phyloP scores from a whole-genome alignment of 78 protist species.

The Protostelium mycophagum region DNA sequence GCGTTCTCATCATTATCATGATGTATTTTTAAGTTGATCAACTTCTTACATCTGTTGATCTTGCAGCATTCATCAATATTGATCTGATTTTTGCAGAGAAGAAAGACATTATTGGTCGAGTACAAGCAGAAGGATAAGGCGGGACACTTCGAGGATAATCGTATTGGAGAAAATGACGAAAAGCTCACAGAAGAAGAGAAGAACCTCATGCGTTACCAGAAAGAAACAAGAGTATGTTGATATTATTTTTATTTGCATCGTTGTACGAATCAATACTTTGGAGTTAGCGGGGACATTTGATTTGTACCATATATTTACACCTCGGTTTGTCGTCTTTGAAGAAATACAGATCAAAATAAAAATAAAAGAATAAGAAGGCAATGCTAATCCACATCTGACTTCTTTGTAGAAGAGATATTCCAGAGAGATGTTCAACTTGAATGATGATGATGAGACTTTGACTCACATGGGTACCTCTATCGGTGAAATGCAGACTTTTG shows the following conservation, averaged over 20 bases:
- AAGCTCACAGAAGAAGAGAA: constrained; percentile 52
- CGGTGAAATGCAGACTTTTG: constrained; percentile 22
- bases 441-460: constrained; percentile 26
- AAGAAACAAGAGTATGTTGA: constrained; percentile 28
- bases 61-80: neutral
- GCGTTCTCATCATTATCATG: neutral
- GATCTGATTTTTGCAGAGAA: constrained; percentile 11
- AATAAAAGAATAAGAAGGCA: no score
- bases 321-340: no score
- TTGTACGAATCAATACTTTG: no score
- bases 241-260: no score
- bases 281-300: no score
- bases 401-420: no score
- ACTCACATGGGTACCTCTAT: constrained; percentile 28
- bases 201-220: constrained; percentile 42
- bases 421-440: constrained; percentile 18
- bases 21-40: neutral
- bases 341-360: no score
- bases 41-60: neutral
- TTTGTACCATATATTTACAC: no score
- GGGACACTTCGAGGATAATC: constrained; percentile 29
- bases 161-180: constrained; percentile 42
- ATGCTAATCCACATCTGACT: no score
- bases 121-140: constrained; percentile 25
- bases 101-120: constrained; percentile 40